Base-by-base conservation (phyloP, 1,284 basidiomycete species). In the Leccinum solheimii region DNA sequence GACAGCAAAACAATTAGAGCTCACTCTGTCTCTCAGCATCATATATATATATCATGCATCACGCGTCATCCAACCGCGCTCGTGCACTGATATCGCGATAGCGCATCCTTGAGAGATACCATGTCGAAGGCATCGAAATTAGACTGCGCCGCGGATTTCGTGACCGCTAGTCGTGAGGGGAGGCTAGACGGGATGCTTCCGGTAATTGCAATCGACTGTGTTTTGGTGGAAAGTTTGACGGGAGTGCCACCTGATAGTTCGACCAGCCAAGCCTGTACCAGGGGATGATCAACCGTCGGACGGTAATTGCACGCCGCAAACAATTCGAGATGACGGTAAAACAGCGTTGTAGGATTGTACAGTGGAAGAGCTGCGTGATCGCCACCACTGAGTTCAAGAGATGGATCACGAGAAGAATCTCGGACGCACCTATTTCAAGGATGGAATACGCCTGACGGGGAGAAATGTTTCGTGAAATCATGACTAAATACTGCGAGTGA, bases 261-360 rank as follows among this genome's bases (percentile, higher is more conserved):
- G 16, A 69, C 67, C 50, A 76, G 67, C 79, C 78, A 80, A 30
- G 76, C 74, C 49, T 67, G 72, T 14, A 82, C 71, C 38, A 76
- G 66, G 19, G 80, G 78, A 61, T 82, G 78, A 26, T 76, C 74
- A 21, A 65, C 51, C 2, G 76, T 77, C 3, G 84, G 83, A 9
- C 68, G 63, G 63, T 73, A 78, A 21, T 73, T 70, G 66, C 82
- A 85, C 2, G 79, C 75, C 27, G 76, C 75, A 59, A 82, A 86
- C 21, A 82, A 55, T 56, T 82, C 78, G 14, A 86, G 75, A 57
- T 80, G 78, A 4, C 76, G 78, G 10, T 74, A 78, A 67, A 87
- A 85, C 48, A 76, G 75, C 13, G 72, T 67, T 0, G 83, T 85
- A 9, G 80, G 77, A 62, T 83, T 80, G 69, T 85, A 87, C 4